Evolutionary conservation across 345 rosid genomes (phyloP).

Genomic region (Chamaenerion angustifolium): DNA sequence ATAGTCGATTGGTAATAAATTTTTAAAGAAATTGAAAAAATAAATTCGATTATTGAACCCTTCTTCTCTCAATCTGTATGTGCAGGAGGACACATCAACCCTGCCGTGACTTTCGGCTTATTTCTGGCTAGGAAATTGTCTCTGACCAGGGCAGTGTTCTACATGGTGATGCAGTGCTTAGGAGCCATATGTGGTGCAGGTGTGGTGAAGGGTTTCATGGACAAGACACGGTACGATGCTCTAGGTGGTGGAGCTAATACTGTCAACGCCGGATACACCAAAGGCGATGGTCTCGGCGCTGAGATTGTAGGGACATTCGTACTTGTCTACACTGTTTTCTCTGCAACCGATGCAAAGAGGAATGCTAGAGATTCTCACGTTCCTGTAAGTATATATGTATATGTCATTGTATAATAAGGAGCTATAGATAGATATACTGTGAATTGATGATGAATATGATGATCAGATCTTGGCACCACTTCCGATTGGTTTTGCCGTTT

Average conservation of each 20-base stretch:
- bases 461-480: slow-evolving; percentile 3
- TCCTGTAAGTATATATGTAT: slow-evolving; percentile 10
- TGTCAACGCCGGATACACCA: slow-evolving; percentile 8
- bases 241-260: slow-evolving; percentile 10
- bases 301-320: slow-evolving; percentile 7
- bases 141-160: slow-evolving; percentile 12
- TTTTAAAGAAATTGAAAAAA: too few relatives aligned
- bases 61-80: too few relatives aligned
- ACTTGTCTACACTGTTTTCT: slow-evolving; percentile 9
- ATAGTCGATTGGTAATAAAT: too few relatives aligned
- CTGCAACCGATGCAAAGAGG: slow-evolving; percentile 14
- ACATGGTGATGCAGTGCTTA: slow-evolving; percentile 9
- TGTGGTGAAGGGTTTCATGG: slow-evolving; percentile 12
- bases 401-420: too few relatives aligned
- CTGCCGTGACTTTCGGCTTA: slow-evolving; percentile 8
- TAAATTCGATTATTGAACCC: too few relatives aligned
- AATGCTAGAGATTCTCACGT: slow-evolving; percentile 13
- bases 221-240: neutral
- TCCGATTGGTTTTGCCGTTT: slow-evolving; percentile 6
- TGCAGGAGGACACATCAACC: slow-evolving; percentile 12
- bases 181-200: slow-evolving; percentile 12
- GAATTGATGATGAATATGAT: too few relatives aligned
- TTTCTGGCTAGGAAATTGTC: slow-evolving; percentile 11
- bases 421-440: too few relatives aligned
- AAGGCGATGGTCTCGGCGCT: slow-evolving; percentile 8